phyloP scores from a whole-genome alignment of 2,329 filamentous ascomycete species.

The Dissoconium aciculare region DNA sequence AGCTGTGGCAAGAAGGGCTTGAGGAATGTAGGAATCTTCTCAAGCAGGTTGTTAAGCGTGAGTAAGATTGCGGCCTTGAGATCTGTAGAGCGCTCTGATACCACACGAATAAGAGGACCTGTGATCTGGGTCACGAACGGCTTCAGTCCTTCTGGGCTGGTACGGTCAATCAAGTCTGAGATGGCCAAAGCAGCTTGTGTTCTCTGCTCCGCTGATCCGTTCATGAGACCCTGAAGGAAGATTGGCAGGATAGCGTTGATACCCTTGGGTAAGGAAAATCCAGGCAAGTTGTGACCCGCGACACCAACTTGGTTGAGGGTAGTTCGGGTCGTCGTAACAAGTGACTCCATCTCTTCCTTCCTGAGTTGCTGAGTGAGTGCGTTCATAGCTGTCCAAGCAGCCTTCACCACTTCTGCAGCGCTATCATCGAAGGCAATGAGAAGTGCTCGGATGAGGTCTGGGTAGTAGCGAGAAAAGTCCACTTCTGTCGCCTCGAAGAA shows the following conservation, averaged over 20 bases:
- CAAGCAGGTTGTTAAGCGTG: slow-evolving; percentile 84
- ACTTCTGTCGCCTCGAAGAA: slow-evolving; percentile 72
- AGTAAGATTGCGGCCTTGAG: slow-evolving; percentile 90
- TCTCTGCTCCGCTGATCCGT: slow-evolving; percentile 81
- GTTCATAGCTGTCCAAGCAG: slow-evolving; percentile 72
- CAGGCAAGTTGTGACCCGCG: slow-evolving; percentile 66
- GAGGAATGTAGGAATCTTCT: slow-evolving; percentile 89
- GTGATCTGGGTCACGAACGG: slow-evolving; percentile 97
- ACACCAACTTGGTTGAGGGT: slow-evolving; percentile 80
- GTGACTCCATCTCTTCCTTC: slow-evolving; percentile 95
- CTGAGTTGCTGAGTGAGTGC: slow-evolving; percentile 77
- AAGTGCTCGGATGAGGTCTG: slow-evolving; percentile 80
- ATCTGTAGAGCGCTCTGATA: slow-evolving; percentile 89
- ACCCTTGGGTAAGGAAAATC: slow-evolving; percentile 84
- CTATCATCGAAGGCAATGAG: slow-evolving; percentile 84
- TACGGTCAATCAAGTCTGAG: slow-evolving; percentile 88
- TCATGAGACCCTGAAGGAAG: slow-evolving; percentile 95
- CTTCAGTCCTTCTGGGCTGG: slow-evolving; percentile 72
- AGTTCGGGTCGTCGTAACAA: slow-evolving; percentile 75
- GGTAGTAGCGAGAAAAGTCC: slow-evolving; percentile 91
- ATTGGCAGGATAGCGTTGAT: slow-evolving; percentile 94
- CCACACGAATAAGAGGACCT: slow-evolving; percentile 90
- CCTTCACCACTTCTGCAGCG: slow-evolving; percentile 71
- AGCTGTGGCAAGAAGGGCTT: slow-evolving; percentile 96
- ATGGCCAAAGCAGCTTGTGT: slow-evolving; percentile 85